phyloP scores from a whole-genome alignment of 345 rosid genomes.

The Populus ilicifolia region DNA sequence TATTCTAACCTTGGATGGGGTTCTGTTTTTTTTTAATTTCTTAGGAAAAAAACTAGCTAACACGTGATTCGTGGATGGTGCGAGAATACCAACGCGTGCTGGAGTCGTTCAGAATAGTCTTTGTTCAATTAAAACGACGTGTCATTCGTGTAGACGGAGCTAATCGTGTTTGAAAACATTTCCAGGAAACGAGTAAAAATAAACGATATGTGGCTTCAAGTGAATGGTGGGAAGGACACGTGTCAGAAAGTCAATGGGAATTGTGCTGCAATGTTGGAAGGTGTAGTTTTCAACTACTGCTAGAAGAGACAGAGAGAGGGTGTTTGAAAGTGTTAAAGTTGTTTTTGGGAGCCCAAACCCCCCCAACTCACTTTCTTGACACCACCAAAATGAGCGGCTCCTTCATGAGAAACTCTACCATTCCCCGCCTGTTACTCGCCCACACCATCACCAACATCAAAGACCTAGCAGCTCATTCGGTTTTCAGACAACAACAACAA shows the following conservation, averaged over 20 bases:
- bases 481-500: slow-evolving; percentile 11
- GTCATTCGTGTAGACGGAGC: background rate
- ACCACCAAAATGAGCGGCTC: slow-evolving; percentile 37
- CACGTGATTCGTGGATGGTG: too few relatives aligned
- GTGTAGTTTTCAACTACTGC: background rate
- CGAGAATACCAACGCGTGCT: too few relatives aligned
- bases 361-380: background rate
- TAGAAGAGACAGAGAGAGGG: too few relatives aligned
- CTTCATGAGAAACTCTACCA: slow-evolving; percentile 29
- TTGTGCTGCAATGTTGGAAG: background rate
- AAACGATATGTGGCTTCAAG: background rate
- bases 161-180: background rate
- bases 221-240: background rate
- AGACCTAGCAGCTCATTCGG: slow-evolving; percentile 18
- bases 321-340: too few relatives aligned
- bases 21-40: too few relatives aligned
- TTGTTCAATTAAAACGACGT: background rate
- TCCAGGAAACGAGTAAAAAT: background rate
- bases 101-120: background rate
- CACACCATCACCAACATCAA: slow-evolving; percentile 17
- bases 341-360: background rate
- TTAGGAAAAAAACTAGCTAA: too few relatives aligned
- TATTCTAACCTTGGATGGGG: too few relatives aligned
- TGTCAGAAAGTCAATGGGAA: background rate
- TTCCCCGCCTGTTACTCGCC: slow-evolving; percentile 29